These are phyloP conservation scores for Teratosphaeria gauchensis DNA, from an alignment of 2,329 filamentous ascomycete species.

Conservation along the genomic window DNA sequence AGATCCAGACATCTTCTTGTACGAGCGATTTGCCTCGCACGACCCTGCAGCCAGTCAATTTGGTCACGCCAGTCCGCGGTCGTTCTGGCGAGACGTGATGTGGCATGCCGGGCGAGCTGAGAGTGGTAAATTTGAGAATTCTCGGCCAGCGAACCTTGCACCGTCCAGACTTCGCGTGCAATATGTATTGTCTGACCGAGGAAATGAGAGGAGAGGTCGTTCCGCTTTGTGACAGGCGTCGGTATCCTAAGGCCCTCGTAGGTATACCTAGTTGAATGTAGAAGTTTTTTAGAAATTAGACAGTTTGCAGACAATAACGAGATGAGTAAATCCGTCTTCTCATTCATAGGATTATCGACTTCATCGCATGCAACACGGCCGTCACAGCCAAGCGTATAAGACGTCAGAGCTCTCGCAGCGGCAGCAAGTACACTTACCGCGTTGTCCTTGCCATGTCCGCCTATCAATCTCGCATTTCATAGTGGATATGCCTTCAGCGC, in stretches of 20 bases:
- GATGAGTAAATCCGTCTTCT: background rate
- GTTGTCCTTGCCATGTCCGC: background rate
- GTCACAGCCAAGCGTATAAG: background rate
- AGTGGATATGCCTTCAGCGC: background rate
- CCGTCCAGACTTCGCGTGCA: background rate
- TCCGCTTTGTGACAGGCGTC: no score
- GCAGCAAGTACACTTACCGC: background rate
- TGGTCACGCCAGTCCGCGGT: slow-evolving; percentile 49
- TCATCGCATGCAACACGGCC: background rate
- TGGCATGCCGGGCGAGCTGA: slow-evolving; percentile 25
- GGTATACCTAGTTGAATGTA: background rate
- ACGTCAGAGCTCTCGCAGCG: background rate
- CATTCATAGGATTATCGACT: background rate
- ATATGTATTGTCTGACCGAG: background rate
- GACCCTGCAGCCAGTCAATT: slow-evolving; percentile 60
- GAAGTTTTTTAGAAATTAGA: background rate
- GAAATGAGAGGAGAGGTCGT: background rate
- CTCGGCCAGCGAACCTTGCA: no score
- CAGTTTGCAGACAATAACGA: background rate
- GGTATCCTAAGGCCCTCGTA: no score
- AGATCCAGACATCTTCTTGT: slow-evolving; percentile 79
- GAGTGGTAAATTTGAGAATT: no score
- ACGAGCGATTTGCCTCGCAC: slow-evolving; percentile 60
- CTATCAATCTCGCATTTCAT: background rate
- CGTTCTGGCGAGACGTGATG: slow-evolving; percentile 29